Percentiles rank a stretch among this genome's conserved stretches.
These are phyloP conservation scores for Saturnispora hagleri DNA, from an alignment of 805 yeast species.

Conservation along the genomic window DNA sequence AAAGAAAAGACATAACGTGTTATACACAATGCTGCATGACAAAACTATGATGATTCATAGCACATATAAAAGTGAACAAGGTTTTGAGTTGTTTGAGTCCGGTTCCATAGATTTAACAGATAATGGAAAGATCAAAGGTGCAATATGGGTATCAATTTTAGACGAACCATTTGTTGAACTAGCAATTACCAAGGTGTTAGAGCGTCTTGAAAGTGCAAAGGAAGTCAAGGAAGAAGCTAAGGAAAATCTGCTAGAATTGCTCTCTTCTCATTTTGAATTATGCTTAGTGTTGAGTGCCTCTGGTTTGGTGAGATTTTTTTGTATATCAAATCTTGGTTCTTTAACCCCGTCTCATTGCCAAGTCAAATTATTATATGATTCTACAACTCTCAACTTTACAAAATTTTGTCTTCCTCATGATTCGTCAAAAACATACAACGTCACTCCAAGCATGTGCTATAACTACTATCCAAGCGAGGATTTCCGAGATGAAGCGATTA, in stretches of 20 bases:
- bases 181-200: constrained; percentile 19
- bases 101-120: constrained; percentile 35
- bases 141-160: constrained; percentile 21
- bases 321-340: constrained; percentile 41
- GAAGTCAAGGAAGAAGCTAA: constrained; percentile 10
- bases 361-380: constrained; percentile 30
- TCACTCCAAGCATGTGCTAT: constrained; percentile 2
- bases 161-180: constrained; percentile 31
- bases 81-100: constrained; percentile 48
- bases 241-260: constrained; percentile 19
- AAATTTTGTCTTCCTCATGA: constrained; percentile 26
- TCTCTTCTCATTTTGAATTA: constrained; percentile 26
- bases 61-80: constrained; percentile 50
- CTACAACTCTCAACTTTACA: constrained; percentile 16
- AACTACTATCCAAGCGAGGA: constrained; percentile 4
- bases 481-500: neutral
- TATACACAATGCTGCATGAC: constrained; percentile 61
- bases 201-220: constrained; percentile 13
- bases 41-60: constrained; percentile 59
- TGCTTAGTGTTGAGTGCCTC: constrained; percentile 35
- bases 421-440: constrained; percentile 5
- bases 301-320: constrained; percentile 36
- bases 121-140: constrained; percentile 8
- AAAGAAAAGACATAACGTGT: constrained; percentile 34
- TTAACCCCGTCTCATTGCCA: constrained; percentile 38